Percentiles rank a stretch among this genome's conserved stretches.
phyloP scores from a whole-genome alignment of 495 filamentous ascomycete species.

The Chaetomium tenue region DNA sequence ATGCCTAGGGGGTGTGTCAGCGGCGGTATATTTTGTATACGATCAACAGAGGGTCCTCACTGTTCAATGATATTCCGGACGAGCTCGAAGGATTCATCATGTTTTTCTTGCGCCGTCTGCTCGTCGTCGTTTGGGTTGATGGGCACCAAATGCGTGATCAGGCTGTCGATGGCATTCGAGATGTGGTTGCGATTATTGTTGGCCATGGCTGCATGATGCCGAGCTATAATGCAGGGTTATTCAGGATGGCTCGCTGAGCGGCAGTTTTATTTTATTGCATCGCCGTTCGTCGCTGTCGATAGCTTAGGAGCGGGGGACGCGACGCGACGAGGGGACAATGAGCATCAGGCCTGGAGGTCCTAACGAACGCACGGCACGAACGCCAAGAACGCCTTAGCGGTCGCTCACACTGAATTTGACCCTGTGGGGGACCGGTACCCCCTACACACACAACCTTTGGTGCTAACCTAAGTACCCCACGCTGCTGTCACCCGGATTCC shows the following conservation, averaged over 20 bases:
- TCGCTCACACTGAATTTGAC: neutral
- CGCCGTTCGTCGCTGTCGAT: neutral
- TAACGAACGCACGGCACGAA: neutral
- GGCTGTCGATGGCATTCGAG: slow-evolving; percentile 54
- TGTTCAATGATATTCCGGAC: slow-evolving; percentile 51
- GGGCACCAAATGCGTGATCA: slow-evolving; percentile 56
- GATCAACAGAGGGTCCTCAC: slow-evolving; percentile 31
- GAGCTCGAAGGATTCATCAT: slow-evolving; percentile 52
- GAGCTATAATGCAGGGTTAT: neutral
- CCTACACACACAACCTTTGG: neutral
- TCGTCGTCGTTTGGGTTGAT: slow-evolving; percentile 50
- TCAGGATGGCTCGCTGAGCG: no score
- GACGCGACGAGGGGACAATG: slow-evolving; percentile 24
- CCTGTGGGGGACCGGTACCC: neutral
- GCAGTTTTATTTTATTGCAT: slow-evolving; percentile 8
- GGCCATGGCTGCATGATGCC: slow-evolving; percentile 38
- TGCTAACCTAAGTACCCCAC: slow-evolving; percentile 10
- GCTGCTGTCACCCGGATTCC: slow-evolving; percentile 2
- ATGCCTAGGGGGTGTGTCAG: slow-evolving; percentile 30
- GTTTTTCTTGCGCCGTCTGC: slow-evolving; percentile 49
- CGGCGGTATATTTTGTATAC: neutral
- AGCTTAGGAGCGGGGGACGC: slow-evolving; percentile 22
- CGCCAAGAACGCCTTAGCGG: slow-evolving; percentile 14
- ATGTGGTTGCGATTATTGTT: slow-evolving; percentile 46
- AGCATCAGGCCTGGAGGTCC: no score